phyloP scores from a whole-genome alignment of 176 grass and related monocot species.

The Lolium perenne region DNA sequence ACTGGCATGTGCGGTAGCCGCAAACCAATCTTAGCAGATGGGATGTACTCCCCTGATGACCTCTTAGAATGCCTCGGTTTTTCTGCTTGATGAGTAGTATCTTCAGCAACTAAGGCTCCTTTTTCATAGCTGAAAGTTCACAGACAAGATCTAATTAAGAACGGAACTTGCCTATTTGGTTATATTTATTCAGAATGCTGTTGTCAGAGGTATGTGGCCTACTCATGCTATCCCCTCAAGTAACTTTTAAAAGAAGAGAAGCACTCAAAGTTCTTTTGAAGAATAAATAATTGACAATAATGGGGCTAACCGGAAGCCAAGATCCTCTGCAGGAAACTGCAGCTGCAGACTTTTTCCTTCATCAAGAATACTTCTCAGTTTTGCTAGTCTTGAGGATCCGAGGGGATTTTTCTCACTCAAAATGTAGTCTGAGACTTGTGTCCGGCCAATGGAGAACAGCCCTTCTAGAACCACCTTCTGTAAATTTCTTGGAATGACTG shows the following conservation, averaged over 20 bases:
- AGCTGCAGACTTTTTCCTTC: constrained; percentile 95
- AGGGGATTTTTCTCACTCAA: constrained; percentile 88
- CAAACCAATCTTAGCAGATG: constrained; percentile 67
- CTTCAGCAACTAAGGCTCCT: constrained; percentile 68
- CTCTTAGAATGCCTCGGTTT: constrained; percentile 40
- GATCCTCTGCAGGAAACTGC: constrained; percentile 97
- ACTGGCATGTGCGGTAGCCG: constrained; percentile 80
- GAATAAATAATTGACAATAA: not conserved
- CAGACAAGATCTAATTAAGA: constrained; percentile 22
- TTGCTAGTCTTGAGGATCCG: constrained; percentile 68
- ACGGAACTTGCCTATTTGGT: not conserved
- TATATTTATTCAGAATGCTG: not conserved
- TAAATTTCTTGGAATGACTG: constrained; percentile 67
- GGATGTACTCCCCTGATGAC: constrained; percentile 68
- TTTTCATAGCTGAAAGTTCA: constrained; percentile 65
- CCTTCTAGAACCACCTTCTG: constrained; percentile 79
- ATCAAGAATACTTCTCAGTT: constrained; percentile 81
- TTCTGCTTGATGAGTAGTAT: constrained; percentile 32
- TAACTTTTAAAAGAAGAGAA: not conserved
- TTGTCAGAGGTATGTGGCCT: not conserved
- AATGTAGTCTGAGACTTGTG: constrained; percentile 85
- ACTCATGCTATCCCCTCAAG: not conserved
- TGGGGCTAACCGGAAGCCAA: constrained; percentile 76
- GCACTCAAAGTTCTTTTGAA: not conserved
- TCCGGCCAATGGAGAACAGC: constrained; percentile 80